Base-by-base conservation (phyloP, 2,329 filamentous ascomycete species). In the Calonectria henricotiae region DNA sequence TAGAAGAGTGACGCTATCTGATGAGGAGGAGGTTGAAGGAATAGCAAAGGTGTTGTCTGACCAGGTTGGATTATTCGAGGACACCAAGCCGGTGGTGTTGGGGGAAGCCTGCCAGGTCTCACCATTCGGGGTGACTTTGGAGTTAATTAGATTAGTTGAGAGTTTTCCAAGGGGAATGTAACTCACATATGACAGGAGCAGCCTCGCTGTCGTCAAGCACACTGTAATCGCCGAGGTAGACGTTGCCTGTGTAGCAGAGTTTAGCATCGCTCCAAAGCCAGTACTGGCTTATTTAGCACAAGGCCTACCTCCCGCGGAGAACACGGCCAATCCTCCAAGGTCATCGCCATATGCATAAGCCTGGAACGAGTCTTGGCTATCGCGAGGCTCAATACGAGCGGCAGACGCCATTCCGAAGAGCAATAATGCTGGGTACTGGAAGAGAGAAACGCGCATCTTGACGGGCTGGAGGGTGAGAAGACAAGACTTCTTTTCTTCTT, bases 31-130 rank as follows among this genome's bases (percentile, higher is more conserved):
- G 9, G 62, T 30, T 8, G 65, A 65, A 13, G 69, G 69, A 30
- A 71, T 47, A 17, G 69, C 66, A 51, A 71, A 69, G n/a, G 44
- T 66, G 35, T 58, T 35, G 62, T 71, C 65, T 17, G 69, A 58
- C 69, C 69, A 71, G 46, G 32, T 39, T 23, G 69, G 69, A 17
- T 37, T 39, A 20, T 64, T 30, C 15, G 41, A n/a, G 35, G 41
- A 61, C 5, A 46, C 27, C 17, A 62, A 62, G 32, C 32, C 62
- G 17, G 69, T 71, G 13, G 54, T 46, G 47, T 71, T 71, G 51
- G 69, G 69, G 17, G 69, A 71, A 17, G 54, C 65, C 15, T 41
- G 20, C 69, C 69, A 71, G 32, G 47, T 41, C 25, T 41, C 35
- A 8, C 62, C 35, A 25, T 47, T 64, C 13, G 62, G 17, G 5